Percentiles rank a stretch among this genome's conserved stretches.
These are phyloP conservation scores for Saraca asoca DNA, from an alignment of 331 rosid species.

Conservation along the genomic window DNA sequence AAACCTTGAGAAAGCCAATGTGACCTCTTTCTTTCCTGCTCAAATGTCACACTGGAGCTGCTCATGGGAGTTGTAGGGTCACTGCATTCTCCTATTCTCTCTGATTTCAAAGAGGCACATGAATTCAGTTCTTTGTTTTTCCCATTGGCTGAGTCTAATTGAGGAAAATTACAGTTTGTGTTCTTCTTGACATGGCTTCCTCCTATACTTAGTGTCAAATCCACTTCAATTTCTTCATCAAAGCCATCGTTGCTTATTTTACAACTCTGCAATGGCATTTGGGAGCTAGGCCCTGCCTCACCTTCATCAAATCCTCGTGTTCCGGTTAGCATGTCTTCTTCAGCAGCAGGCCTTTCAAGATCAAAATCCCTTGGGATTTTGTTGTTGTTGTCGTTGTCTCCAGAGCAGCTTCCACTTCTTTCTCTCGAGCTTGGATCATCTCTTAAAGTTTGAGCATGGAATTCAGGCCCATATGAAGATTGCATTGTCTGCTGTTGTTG, in stretches of 20 bases:
- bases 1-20: slow-evolving; percentile 85
- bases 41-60: slow-evolving; percentile 70
- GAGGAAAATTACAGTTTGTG: slow-evolving; percentile 36
- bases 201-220: slow-evolving; percentile 86
- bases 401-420: slow-evolving; percentile 78
- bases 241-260: slow-evolving; percentile 42
- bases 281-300: slow-evolving; percentile 55
- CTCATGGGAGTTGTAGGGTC: slow-evolving; percentile 75
- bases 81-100: slow-evolving; percentile 69
- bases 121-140: slow-evolving; percentile 51
- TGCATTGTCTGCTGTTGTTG: slow-evolving; percentile 37
- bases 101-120: slow-evolving; percentile 67
- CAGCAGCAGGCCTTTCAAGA: slow-evolving; percentile 74
- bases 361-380: slow-evolving; percentile 64
- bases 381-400: slow-evolving; percentile 39
- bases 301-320: slow-evolving; percentile 48
- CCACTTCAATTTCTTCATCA: slow-evolving; percentile 73
- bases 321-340: slow-evolving; percentile 49
- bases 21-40: slow-evolving; percentile 71
- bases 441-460: slow-evolving; percentile 49
- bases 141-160: slow-evolving; percentile 36
- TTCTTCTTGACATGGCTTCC: slow-evolving; percentile 56
- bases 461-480: slow-evolving; percentile 36
- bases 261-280: slow-evolving; percentile 32
- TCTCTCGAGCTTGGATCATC: slow-evolving; percentile 60